Percentiles rank a stretch among this genome's conserved stretches.
phyloP scores from a whole-genome alignment of 257 asterid species.

The Solanum sejunctum region DNA sequence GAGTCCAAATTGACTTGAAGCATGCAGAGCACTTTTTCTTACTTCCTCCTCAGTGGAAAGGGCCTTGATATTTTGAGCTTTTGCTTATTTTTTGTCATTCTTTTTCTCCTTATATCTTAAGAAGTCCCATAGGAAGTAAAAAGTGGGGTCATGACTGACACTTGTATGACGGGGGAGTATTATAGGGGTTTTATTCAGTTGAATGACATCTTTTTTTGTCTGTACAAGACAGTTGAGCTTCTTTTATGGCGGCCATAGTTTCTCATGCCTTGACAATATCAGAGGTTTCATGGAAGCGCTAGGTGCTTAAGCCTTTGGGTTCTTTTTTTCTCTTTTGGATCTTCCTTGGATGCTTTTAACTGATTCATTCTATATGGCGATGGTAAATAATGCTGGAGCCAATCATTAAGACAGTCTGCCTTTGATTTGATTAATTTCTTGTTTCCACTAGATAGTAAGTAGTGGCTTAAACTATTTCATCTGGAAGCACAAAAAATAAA shows the following conservation, averaged over 20 bases:
- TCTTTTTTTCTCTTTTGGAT: not conserved
- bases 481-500: not conserved
- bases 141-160: not conserved
- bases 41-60: not conserved
- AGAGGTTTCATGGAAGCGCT: not conserved
- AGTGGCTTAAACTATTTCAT: not conserved
- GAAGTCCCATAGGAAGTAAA: not conserved
- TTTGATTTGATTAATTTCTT: not conserved
- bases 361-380: not conserved
- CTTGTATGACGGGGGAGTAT: not conserved
- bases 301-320: not conserved
- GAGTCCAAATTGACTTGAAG: slow-evolving; percentile 46
- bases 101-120: not conserved
- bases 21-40: not conserved
- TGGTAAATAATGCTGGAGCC: not conserved
- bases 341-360: not conserved
- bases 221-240: not conserved
- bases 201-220: not conserved
- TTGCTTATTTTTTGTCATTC: not conserved
- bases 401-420: not conserved
- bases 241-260: not conserved
- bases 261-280: not conserved
- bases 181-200: not conserved
- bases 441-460: not conserved
- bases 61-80: not conserved